Conservation (phyloP, 2,329 filamentous ascomycete species). For the Ophiostoma perfectum region DNA sequence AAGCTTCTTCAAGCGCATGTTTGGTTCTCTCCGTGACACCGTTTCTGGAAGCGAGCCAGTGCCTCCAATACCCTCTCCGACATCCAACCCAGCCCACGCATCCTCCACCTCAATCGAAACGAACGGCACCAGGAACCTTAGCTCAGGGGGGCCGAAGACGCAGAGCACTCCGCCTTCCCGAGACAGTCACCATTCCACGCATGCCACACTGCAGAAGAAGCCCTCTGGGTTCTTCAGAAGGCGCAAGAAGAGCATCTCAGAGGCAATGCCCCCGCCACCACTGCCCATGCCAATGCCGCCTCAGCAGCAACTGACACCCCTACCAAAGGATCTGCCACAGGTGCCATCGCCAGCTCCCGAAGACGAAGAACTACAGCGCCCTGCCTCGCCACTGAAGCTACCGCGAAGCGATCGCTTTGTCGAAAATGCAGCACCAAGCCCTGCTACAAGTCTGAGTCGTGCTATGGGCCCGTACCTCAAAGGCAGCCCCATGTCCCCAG, state of each 20-base stretch:
- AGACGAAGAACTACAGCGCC: conserved; percentile 32
- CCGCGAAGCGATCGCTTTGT: conserved; percentile 31
- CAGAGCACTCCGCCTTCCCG: conserved; percentile 46
- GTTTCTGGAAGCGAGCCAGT: conserved; percentile 24
- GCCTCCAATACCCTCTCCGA: conserved; percentile 25
- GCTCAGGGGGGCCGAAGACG: conserved; percentile 45
- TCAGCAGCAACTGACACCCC: conserved; percentile 27
- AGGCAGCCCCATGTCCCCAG: conserved; percentile 29
- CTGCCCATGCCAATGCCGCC: conserved; percentile 39
- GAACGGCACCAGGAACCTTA: conserved; percentile 36
- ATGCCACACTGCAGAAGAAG: conserved; percentile 70
- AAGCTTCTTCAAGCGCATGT: conserved; percentile 91
- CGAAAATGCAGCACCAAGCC: conserved; percentile 47
- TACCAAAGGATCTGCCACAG: conserved; percentile 31
- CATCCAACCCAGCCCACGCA: conserved; percentile 29
- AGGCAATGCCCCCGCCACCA: conserved; percentile 55
- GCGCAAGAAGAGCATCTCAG: conserved; percentile 81
- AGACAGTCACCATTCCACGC: conserved; percentile 45
- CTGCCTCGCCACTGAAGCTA: conserved; percentile 34
- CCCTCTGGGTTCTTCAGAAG: conserved; percentile 90
- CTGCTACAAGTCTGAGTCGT: conserved; percentile 74
- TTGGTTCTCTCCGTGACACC: conserved; percentile 64
- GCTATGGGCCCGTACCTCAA: conserved; percentile 81
- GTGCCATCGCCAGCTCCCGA: conserved; percentile 21
- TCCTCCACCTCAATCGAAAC: conserved; percentile 36